Base-by-base conservation (phyloP, 345 rosid species). In the Rubroshorea leprosula region DNA sequence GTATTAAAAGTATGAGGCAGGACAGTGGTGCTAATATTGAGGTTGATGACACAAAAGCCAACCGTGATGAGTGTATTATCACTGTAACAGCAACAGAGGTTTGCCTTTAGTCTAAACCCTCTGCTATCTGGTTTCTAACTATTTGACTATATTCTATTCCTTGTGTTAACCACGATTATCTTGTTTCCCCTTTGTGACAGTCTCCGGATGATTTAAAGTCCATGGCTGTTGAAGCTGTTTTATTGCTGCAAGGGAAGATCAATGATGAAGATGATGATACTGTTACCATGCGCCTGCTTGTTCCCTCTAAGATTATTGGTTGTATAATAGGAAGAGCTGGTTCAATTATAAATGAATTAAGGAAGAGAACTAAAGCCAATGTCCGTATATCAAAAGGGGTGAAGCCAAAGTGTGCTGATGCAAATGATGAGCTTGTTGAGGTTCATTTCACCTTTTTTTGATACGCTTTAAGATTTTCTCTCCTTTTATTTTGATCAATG, bases 311-410 rank as follows among this genome's bases (percentile, higher is more conserved):
- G 70, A 88, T 89, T 57, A 89, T 93, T 61, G 99, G 97, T 23
- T 93, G 99, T 63, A 69, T 93, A 55, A 89, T 89, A 68, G 99
- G 99, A 60, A 93, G 82, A 77, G 77, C 86, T 62, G 99, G 99
- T 49, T 83, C 95, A 27, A 87, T 90, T 58, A 78, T 93, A 64
- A 87, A 83, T 64, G 99, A 93, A 72, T 89, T 89, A 54, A 71
- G 99, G 75, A 87, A 80, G 75, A 83, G 79, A 64, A 93, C 97
- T 10, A 83, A 55, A 51, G 94, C 99, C 0, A 89, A 87, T 72
- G 69, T 93, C 17, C 80, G 84, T 50, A 87, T 93, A 68, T 82
- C 96, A 5, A 93, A 85, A 78, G 88, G 85, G 51, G 72, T 60
- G 63, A 81, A 74, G 60, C 89, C 92, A 2, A 85, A 74, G 65